Evolutionary conservation across 345 rosid genomes (phyloP).

Genomic region (Salix brachista): DNA sequence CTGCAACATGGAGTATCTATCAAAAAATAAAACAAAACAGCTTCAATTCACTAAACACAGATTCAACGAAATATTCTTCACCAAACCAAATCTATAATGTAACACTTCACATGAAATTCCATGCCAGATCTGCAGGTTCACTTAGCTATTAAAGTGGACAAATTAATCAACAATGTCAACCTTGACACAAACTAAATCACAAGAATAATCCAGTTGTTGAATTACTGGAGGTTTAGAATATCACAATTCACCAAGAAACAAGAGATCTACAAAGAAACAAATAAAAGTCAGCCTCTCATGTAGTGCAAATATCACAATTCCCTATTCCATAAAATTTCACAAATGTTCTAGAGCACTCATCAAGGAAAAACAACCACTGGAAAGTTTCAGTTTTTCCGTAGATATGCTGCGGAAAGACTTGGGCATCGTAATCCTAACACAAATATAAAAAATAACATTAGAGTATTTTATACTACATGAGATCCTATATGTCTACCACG

Average conservation of each 20-base stretch:
- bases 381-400: too few species aligned
- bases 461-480: not conserved
- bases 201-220: not conserved
- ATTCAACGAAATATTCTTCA: not conserved
- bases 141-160: not conserved
- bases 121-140: not conserved
- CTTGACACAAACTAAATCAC: not conserved
- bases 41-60: not conserved
- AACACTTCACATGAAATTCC: not conserved
- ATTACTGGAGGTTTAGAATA: not conserved
- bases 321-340: not conserved
- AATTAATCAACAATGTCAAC: not conserved
- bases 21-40: not conserved
- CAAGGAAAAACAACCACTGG: not conserved
- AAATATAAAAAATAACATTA: not conserved
- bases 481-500: conserved; percentile 35
- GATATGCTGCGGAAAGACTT: too few species aligned
- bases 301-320: not conserved
- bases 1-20: not conserved
- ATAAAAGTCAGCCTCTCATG: not conserved
- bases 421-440: not conserved
- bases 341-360: not conserved
- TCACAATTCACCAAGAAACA: not conserved
- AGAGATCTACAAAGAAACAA: not conserved
- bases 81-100: not conserved